Conservation (phyloP, 2,329 filamentous ascomycete genomes). For the Endothia cerciana region DNA sequence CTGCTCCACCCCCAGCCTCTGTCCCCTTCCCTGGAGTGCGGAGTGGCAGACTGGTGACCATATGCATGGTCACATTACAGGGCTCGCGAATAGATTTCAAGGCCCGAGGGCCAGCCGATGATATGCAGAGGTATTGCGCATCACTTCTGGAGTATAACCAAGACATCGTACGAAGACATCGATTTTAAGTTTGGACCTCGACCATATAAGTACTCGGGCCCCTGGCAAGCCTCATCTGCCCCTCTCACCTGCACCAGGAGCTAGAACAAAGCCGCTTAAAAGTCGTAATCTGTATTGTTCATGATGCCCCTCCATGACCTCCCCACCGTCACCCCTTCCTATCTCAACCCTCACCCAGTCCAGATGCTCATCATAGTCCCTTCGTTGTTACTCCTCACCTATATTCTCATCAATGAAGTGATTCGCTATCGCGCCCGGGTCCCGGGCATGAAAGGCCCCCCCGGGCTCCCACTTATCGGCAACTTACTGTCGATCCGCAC, state of each 20-base stretch:
- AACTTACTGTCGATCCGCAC: slow-evolving; percentile 58
- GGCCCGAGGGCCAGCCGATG: neutral
- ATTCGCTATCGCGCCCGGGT: slow-evolving; percentile 49
- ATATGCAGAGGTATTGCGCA: neutral
- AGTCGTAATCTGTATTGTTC: neutral
- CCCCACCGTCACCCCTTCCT: neutral
- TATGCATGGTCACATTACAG: neutral
- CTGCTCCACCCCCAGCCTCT: neutral
- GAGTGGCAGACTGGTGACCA: neutral
- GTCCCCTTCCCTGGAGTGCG: neutral
- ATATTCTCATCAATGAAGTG: slow-evolving; percentile 54
- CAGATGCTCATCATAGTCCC: slow-evolving; percentile 7
- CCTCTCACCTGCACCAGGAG: neutral
- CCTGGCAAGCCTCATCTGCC: too few relatives aligned
- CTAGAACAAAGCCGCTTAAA: neutral
- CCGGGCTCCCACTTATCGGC: slow-evolving; percentile 56
- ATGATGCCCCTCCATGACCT: slow-evolving; percentile 12
- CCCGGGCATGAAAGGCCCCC: slow-evolving; percentile 50
- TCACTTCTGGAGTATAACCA: neutral
- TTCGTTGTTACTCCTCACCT: slow-evolving; percentile 42
- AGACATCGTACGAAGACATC: neutral
- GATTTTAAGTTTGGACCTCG: neutral
- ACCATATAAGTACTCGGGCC: neutral
- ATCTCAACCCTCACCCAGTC: slow-evolving; percentile 2
- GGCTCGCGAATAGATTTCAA: neutral